phyloP scores from a whole-genome alignment of 305 asterid species.

The Salvia sclarea region DNA sequence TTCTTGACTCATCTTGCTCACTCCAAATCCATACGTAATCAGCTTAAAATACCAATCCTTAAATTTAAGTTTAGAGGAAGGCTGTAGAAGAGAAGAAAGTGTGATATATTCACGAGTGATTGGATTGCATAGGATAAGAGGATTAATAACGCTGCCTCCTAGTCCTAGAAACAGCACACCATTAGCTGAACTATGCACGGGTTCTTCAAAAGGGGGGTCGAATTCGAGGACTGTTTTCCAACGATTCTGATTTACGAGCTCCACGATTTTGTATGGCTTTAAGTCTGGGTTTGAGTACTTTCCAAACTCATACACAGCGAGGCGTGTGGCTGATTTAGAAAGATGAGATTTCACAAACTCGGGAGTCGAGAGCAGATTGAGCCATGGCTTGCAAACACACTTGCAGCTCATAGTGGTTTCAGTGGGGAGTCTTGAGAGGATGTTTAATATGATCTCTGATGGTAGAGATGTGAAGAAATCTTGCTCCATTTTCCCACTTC shows the following conservation, averaged over 20 bases:
- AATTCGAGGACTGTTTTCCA: slow-evolving; percentile 19
- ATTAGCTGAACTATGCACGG: slow-evolving; percentile 30
- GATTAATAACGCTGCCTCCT: neutral
- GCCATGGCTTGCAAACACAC: slow-evolving; percentile 47
- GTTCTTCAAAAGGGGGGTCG: neutral
- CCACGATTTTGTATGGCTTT: slow-evolving; percentile 19
- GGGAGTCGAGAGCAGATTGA: slow-evolving; percentile 24
- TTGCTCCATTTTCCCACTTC: too few relatives aligned
- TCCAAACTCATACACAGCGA: neutral
- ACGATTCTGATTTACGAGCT: slow-evolving; percentile 34
- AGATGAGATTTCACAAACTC: slow-evolving; percentile 40
- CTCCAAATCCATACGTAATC: slow-evolving; percentile 40
- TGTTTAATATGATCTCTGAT: slow-evolving; percentile 34
- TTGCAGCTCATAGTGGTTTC: slow-evolving; percentile 34
- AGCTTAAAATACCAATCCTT: neutral
- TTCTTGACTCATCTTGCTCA: slow-evolving; percentile 26
- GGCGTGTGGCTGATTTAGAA: slow-evolving; percentile 27
- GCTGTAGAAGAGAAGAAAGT: slow-evolving; percentile 25
- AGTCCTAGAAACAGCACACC: slow-evolving; percentile 41
- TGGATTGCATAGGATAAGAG: slow-evolving; percentile 44
- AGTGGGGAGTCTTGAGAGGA: slow-evolving; percentile 45
- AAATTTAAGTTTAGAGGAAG: neutral
- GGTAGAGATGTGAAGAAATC: too few relatives aligned
- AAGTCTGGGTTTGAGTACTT: neutral
- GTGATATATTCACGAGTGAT: slow-evolving; percentile 38